Evolutionary conservation across 768 basidiomycete genomes (phyloP), one percentile per base, ranked within the genome.

Genomic region (Termitomyces titanicus): DNA sequence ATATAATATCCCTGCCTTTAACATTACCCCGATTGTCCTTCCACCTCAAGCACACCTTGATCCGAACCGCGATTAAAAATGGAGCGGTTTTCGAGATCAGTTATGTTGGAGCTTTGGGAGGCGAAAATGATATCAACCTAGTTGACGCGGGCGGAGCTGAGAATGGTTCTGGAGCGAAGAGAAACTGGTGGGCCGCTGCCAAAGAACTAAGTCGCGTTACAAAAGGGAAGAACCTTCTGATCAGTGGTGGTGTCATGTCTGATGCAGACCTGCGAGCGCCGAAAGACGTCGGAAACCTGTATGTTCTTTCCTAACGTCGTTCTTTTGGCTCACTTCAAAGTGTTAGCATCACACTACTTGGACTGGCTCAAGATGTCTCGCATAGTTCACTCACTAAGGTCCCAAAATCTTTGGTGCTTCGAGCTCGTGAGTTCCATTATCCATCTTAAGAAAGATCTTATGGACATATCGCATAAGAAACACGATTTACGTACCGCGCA

Each of bases 101-200:
- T 59, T 94, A 93, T 57, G 83, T 82, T 0, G 88, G 88, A 13
- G 87, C 89, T 0, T 69, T 94, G 0, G 84, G 85, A 0, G 84
- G 81, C 1, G 84, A 85, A 46, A 75, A 78, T 18, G 83, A 85
- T 44, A 55, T 75, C 0, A 61, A 72, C 18, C 67, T 82, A 11
- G 61, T 70, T 3, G 70, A 74, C 15, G 75, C 79, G 12, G 78
- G 79, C 6, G 80, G 71, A 2, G 80, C 75, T 15, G 83, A 85
- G 54, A 77, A 73, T 29, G 84, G 82, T 0, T 63, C 75, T 3
- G 69, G 68, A 9, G 80, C 82, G 4, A 89, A 89, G 70, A 72
- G 89, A 38, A 90, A 92, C 60, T 91, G 91, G 92, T 90, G 92
- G 92, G 83, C 88, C 0, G 77, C 82, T 0, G 82, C 89, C 11